These are phyloP conservation scores for Arabidopsis lyrata DNA, from an alignment of 441 rosid genomes.

Conservation along the genomic window DNA sequence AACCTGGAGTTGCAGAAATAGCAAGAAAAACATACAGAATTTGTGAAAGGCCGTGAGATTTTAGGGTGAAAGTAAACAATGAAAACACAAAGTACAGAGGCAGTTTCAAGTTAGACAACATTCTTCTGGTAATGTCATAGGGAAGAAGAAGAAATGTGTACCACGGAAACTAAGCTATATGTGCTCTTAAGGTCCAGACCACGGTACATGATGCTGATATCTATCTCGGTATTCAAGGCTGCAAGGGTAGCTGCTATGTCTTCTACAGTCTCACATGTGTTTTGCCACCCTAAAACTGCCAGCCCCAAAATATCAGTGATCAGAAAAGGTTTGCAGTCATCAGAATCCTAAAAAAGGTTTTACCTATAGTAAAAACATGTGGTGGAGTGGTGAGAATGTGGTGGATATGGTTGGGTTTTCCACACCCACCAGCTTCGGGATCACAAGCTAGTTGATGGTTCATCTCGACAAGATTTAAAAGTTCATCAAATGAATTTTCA, in stretches of 20 bases:
- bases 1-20: slow-evolving; percentile 57
- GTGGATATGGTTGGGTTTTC: slow-evolving; percentile 78
- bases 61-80: neutral
- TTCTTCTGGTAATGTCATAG: neutral
- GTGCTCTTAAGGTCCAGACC: slow-evolving; percentile 76
- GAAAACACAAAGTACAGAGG: neutral
- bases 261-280: slow-evolving; percentile 79
- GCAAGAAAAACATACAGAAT: slow-evolving; percentile 3
- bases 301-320: slow-evolving; percentile 26
- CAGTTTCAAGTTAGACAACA: neutral
- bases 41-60: neutral
- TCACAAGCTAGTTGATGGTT: slow-evolving; percentile 93
- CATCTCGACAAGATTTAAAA: slow-evolving; percentile 82
- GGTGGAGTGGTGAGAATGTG: slow-evolving; percentile 79
- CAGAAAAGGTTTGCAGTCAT: slow-evolving; percentile 5
- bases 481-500: slow-evolving; percentile 77
- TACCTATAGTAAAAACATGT: slow-evolving; percentile 84
- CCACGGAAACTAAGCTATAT: slow-evolving; percentile 89
- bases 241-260: slow-evolving; percentile 88
- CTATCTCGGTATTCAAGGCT: slow-evolving; percentile 76
- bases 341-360: slow-evolving; percentile 8
- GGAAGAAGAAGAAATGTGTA: slow-evolving; percentile 43
- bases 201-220: slow-evolving; percentile 79
- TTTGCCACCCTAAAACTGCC: slow-evolving; percentile 98
- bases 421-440: slow-evolving; percentile 82